Base-by-base conservation (phyloP, 1,284 basidiomycete genomes). In the Clitocybe nebularis region DNA sequence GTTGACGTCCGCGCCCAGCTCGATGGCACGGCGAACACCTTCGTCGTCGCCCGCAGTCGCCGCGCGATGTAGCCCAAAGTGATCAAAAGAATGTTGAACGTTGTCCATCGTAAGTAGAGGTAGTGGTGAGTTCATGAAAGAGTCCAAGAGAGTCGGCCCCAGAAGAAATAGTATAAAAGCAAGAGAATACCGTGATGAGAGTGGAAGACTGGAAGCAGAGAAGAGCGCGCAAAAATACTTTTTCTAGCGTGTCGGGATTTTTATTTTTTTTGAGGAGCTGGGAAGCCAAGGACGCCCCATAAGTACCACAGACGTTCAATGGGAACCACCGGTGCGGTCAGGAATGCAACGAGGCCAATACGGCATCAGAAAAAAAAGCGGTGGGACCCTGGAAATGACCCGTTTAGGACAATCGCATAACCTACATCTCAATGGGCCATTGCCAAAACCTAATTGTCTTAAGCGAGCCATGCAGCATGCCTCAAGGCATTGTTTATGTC, bases 1-100 rank as follows among this genome's bases (percentile, higher is more conserved):
- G 56, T 88, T 86, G 39, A 84, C 70, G 56, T 85, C 79, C 4
- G 80, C 82, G 34, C 81, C 84, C 25, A 68, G 61, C 4, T 64
- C 63, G 42, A 88, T 66, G 35, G 80, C 75, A 36, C 64, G 66
- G 20, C 60, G 66, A 11, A 83, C 71, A 26, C 69, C 75, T 29
- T 69, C 59, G 32, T 75, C 68, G 52, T 79, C 73, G 25, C 80
- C 84, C 36, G 62, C 62, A 20, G 76, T 69, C 33, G 80, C 80
- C 26, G 76, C 80, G 29, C 67, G 64, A 48, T 84, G 74, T 37
- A 86, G 63, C 39, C 66, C 69, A 50, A 62, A 67, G 49, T 71
- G 71, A 53, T 73, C 67, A 63, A 69, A 62, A 41, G 66, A 64
- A 50, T 60, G 66, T 49, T 58, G 58, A 36, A 46, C 48, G 42